These are phyloP conservation scores for Candida buenavistaensis DNA, from an alignment of 1,139 yeast species.

Conservation along the genomic window DNA sequence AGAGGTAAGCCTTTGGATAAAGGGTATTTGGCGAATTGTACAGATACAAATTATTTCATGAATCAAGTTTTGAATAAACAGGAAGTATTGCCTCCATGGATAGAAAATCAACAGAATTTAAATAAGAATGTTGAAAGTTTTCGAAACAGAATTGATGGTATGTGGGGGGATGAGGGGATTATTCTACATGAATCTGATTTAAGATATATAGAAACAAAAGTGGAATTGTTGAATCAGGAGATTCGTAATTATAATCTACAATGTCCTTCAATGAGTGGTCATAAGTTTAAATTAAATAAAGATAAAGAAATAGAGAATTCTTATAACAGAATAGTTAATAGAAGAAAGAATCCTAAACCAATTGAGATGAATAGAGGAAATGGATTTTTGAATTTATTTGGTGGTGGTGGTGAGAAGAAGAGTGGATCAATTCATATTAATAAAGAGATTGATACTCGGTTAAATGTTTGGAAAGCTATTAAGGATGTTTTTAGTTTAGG, in stretches of 20 bases:
- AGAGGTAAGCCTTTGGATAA: constrained; percentile 62
- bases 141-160: constrained; percentile 40
- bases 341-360: constrained; percentile 6
- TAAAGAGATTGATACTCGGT: constrained; percentile 22
- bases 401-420: constrained; percentile 6
- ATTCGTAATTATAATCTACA: constrained; percentile 77
- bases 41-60: constrained; percentile 43
- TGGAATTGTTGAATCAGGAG: constrained; percentile 53
- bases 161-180: constrained; percentile 30
- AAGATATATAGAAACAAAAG: constrained; percentile 41
- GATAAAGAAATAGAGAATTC: constrained; percentile 50
- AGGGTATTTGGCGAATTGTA: constrained; percentile 61
- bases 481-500: constrained; percentile 29
- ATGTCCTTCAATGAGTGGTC: constrained; percentile 69
- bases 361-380: constrained; percentile 5
- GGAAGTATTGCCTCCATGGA: constrained; percentile 86
- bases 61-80: constrained; percentile 66
- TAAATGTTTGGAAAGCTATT: constrained; percentile 35
- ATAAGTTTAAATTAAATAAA: constrained; percentile 59
- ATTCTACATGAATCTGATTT: constrained; percentile 14
- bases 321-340: constrained; percentile 15
- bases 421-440: constrained; percentile 6
- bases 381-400: constrained; percentile 13
- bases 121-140: constrained; percentile 46
- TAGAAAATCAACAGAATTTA: constrained; percentile 70